These are phyloP conservation scores for Babesia divergens DNA, from an alignment of 169 alveolate genomes.

Conservation along the genomic window DNA sequence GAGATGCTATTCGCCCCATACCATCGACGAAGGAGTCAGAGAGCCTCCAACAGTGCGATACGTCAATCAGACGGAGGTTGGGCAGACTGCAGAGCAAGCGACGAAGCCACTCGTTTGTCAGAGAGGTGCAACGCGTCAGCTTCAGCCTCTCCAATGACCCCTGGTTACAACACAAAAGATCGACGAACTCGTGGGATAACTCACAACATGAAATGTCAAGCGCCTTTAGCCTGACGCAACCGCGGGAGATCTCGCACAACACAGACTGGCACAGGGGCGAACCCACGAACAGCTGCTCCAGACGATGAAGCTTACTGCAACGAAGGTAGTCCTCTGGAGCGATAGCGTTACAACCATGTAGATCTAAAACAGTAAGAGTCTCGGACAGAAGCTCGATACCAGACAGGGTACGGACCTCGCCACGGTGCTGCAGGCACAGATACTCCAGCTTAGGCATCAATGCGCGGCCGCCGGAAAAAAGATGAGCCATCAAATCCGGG, in stretches of 20 bases:
- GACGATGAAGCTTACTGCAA: neutral
- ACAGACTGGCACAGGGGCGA: neutral
- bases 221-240: slow-evolving; percentile 23
- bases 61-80: slow-evolving; percentile 45
- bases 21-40: slow-evolving; percentile 32
- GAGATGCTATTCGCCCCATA: slow-evolving; percentile 14
- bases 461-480: neutral
- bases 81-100: slow-evolving; percentile 14
- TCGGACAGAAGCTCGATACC: slow-evolving; percentile 12
- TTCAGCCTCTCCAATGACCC: slow-evolving; percentile 30
- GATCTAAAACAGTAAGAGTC: slow-evolving; percentile 26
- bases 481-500: neutral
- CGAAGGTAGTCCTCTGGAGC: slow-evolving; percentile 18
- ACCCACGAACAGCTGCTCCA: slow-evolving; percentile 40
- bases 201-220: slow-evolving; percentile 53
- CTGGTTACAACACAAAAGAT: slow-evolving; percentile 18
- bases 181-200: slow-evolving; percentile 13
- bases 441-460: slow-evolving; percentile 13
- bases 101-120: slow-evolving; percentile 22
- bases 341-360: slow-evolving; percentile 50
- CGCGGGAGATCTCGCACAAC: slow-evolving; percentile 8
- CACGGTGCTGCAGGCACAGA: slow-evolving; percentile 16
- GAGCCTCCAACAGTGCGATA: slow-evolving; percentile 64
- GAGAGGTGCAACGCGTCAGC: slow-evolving; percentile 41
- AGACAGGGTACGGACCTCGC: slow-evolving; percentile 4